A percentile compares a stretch with the other conserved stretches of the same genome.
phyloP scores from a whole-genome alignment of 2,329 filamentous ascomycete genomes.

The Aspergillus ustus region DNA sequence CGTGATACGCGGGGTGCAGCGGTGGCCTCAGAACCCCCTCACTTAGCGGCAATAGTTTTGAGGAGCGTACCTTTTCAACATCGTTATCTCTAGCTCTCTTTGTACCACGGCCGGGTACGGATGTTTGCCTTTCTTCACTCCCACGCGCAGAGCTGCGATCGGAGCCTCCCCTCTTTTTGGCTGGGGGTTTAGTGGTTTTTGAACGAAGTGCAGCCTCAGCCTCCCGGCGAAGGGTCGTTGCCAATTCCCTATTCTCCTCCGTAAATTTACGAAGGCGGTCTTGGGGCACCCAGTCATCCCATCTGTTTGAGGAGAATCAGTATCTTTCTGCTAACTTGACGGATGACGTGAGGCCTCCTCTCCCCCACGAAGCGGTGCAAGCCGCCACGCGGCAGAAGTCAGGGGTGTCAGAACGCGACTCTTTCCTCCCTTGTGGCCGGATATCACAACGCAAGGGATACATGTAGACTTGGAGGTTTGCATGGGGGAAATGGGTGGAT shows the following conservation, averaged over 20 bases:
- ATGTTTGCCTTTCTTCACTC: constrained; percentile 52
- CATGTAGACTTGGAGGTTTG: background rate
- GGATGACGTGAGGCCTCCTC: constrained; percentile 1
- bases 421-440: background rate
- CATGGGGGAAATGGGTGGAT: background rate
- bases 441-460: background rate
- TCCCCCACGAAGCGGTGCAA: constrained; percentile 4
- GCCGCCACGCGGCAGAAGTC: constrained; percentile 5
- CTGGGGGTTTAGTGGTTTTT: constrained; percentile 37
- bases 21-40: constrained; percentile 6
- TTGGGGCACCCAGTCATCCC: constrained; percentile 97
- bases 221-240: constrained; percentile 55
- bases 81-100: constrained; percentile 53
- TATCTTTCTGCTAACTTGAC: constrained; percentile 19
- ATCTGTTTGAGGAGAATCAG: constrained; percentile 54
- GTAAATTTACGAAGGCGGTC: constrained; percentile 93
- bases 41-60: constrained; percentile 6
- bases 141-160: constrained; percentile 49
- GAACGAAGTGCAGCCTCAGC: constrained; percentile 42
- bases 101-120: constrained; percentile 48
- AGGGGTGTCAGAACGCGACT: background rate
- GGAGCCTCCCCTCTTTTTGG: constrained; percentile 48
- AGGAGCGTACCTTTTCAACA: constrained; percentile 51
- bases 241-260: constrained; percentile 92
- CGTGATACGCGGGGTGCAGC: background rate